Conservation (phyloP, 352 stramenopile genomes). For the Phytophthora boehmeriae region DNA sequence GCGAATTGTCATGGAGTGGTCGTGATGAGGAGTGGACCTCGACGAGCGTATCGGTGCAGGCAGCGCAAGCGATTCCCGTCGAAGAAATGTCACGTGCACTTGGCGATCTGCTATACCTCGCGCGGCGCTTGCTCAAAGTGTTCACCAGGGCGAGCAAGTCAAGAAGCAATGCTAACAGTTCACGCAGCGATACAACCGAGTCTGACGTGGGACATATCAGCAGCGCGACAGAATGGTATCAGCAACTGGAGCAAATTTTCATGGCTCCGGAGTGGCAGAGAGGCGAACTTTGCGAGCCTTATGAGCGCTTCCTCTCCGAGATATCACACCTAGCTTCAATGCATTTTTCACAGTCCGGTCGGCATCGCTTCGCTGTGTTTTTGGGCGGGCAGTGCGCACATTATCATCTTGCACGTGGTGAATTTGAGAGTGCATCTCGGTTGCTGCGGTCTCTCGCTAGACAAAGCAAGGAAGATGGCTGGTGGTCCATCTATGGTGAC, state of each 20-base stretch:
- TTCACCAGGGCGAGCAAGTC: constrained; percentile 33
- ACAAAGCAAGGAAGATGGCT: constrained; percentile 82
- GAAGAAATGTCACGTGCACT: constrained; percentile 70
- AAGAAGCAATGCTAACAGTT: constrained; percentile 6
- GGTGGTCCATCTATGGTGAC: constrained; percentile 63
- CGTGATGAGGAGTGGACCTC: constrained; percentile 65
- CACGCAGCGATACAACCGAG: neutral
- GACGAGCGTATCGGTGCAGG: constrained; percentile 48
- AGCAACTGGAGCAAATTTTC: constrained; percentile 54
- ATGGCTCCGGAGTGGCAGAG: constrained; percentile 20
- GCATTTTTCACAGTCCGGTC: constrained; percentile 71
- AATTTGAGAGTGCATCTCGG: constrained; percentile 70
- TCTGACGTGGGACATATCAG: neutral
- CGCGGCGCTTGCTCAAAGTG: constrained; percentile 59
- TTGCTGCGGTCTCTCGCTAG: constrained; percentile 70
- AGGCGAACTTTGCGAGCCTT: constrained; percentile 28
- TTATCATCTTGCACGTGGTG: constrained; percentile 58
- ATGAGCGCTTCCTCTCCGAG: constrained; percentile 71
- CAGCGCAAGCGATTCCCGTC: constrained; percentile 49
- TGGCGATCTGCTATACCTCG: constrained; percentile 77
- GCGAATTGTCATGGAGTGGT: constrained; percentile 75
- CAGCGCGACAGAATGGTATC: constrained; percentile 51
- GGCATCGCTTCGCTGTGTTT: constrained; percentile 81
- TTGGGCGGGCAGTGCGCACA: constrained; percentile 69
- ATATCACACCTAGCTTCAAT: constrained; percentile 78